Conservation (phyloP, 1,139 yeast genomes). For the Hyphopichia fennica region DNA sequence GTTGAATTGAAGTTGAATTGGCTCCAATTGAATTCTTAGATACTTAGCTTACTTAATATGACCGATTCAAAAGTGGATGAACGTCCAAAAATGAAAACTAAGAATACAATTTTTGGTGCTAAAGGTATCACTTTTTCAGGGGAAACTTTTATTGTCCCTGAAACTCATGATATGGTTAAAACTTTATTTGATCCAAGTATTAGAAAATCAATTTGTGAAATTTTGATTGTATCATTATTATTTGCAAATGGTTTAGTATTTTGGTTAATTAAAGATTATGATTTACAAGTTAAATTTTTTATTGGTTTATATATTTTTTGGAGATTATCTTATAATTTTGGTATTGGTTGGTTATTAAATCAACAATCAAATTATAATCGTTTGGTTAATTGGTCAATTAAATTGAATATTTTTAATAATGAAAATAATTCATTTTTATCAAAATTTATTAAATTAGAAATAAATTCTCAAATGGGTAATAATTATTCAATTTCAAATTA, state of each 20-base stretch:
- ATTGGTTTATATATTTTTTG: constrained; percentile 65
- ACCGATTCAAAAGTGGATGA: too few relatives aligned
- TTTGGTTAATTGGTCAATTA: constrained; percentile 57
- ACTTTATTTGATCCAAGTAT: constrained; percentile 78
- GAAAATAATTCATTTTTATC: constrained; percentile 37
- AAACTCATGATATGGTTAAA: constrained; percentile 84
- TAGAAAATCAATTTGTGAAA: constrained; percentile 67
- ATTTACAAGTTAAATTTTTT: constrained; percentile 44
- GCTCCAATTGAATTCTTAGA: too few relatives aligned
- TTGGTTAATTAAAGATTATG: constrained; percentile 29
- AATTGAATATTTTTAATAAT: constrained; percentile 45
- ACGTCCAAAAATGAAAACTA: constrained; percentile 1
- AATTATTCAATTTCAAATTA: constrained; percentile 48
- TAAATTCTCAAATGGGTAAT: constrained; percentile 62
- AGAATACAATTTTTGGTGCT: constrained; percentile 27
- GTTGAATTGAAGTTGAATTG: too few relatives aligned
- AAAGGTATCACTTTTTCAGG: constrained; percentile 52
- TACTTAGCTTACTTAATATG: too few relatives aligned
- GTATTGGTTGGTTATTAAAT: constrained; percentile 71
- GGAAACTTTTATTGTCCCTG: constrained; percentile 64
- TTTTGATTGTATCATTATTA: constrained; percentile 54
- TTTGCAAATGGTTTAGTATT: constrained; percentile 54
- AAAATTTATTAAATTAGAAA: constrained; percentile 40
- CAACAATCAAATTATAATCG: constrained; percentile 63
- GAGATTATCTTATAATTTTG: constrained; percentile 76